phyloP scores from a whole-genome alignment of 1,139 yeast genomes.

The Yamadazyma friedrichii region DNA sequence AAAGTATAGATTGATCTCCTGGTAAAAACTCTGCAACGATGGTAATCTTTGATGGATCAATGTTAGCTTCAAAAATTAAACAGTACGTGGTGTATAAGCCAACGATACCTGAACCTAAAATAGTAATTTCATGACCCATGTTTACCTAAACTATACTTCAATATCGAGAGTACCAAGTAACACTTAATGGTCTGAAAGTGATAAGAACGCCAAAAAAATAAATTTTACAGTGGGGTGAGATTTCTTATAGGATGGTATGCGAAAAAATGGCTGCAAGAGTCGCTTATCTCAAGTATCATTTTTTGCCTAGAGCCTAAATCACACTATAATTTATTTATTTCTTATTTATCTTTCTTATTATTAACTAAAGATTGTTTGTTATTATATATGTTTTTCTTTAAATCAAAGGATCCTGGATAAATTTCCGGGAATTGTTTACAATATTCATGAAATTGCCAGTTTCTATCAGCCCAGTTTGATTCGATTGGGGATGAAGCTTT shows the following conservation, averaged over 20 bases:
- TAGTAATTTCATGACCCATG: not conserved
- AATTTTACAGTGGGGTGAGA: no score
- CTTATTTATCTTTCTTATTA: slow-evolving; percentile 1
- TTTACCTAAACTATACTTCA: no score
- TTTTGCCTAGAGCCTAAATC: not conserved
- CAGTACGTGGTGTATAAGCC: slow-evolving; percentile 6
- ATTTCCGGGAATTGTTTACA: slow-evolving; percentile 33
- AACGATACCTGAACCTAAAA: slow-evolving; percentile 4
- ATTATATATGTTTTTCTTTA: slow-evolving; percentile 3
- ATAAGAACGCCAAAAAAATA: not conserved
- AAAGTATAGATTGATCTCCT: slow-evolving; percentile 22
- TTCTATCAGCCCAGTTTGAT: slow-evolving; percentile 39
- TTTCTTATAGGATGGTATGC: not conserved
- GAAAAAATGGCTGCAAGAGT: not conserved
- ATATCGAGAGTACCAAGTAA: not conserved
- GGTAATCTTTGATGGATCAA: slow-evolving; percentile 1
- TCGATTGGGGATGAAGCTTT: slow-evolving; percentile 28
- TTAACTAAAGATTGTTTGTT: slow-evolving; percentile 1
- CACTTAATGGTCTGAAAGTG: not conserved
- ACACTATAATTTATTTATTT: not conserved
- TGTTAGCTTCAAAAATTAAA: slow-evolving; percentile 1
- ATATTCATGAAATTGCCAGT: slow-evolving; percentile 37
- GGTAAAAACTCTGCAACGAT: slow-evolving; percentile 23
- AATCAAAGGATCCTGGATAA: slow-evolving; percentile 31
- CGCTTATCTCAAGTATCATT: not conserved